These are phyloP conservation scores for Pleoardoris graminearum DNA, from an alignment of 2,329 filamentous ascomycete species.

Conservation along the genomic window DNA sequence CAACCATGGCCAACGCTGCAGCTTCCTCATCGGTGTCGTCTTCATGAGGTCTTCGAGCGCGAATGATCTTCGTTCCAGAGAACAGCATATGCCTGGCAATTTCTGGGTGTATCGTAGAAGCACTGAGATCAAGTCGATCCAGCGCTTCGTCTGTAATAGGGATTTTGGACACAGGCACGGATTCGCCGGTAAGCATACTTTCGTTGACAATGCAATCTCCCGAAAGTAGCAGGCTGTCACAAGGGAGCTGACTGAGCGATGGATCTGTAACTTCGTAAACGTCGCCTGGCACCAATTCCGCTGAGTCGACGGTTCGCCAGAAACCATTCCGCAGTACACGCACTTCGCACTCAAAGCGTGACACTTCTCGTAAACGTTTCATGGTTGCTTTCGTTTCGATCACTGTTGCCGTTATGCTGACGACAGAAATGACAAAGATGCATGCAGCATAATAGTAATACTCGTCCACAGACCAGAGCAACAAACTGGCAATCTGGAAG, in stretches of 20 bases:
- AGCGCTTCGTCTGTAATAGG: conserved; percentile 82
- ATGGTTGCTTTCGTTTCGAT: conserved; percentile 92
- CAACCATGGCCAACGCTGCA: conserved; percentile 86
- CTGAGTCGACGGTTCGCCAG: conserved; percentile 86
- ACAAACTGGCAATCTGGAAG: conserved; percentile 91
- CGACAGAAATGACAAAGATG: conserved; percentile 92
- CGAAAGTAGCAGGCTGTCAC: conserved; percentile 85
- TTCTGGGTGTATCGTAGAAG: conserved; percentile 80
- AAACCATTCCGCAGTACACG: conserved; percentile 92
- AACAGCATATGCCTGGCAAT: conserved; percentile 90
- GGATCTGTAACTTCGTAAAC: conserved; percentile 97
- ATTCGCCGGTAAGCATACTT: conserved; percentile 97
- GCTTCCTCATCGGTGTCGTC: conserved; percentile 84
- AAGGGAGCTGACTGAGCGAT: conserved; percentile 82
- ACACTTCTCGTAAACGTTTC: conserved; percentile 86
- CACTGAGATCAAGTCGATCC: conserved; percentile 73
- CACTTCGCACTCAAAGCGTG: conserved; percentile 92
- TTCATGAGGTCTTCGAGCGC: conserved; percentile 84
- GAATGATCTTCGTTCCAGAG: conserved; percentile 92
- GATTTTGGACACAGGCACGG: conserved; percentile 91
- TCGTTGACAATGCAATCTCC: conserved; percentile 99
- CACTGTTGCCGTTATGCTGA: conserved; percentile 87
- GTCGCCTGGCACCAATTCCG: conserved; percentile 90
- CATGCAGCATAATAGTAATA: conserved; percentile 98
- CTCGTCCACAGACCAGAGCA: conserved; percentile 92